Evolutionary conservation across 805 yeast genomes (phyloP).

Genomic region (Candida parachauliodes): DNA sequence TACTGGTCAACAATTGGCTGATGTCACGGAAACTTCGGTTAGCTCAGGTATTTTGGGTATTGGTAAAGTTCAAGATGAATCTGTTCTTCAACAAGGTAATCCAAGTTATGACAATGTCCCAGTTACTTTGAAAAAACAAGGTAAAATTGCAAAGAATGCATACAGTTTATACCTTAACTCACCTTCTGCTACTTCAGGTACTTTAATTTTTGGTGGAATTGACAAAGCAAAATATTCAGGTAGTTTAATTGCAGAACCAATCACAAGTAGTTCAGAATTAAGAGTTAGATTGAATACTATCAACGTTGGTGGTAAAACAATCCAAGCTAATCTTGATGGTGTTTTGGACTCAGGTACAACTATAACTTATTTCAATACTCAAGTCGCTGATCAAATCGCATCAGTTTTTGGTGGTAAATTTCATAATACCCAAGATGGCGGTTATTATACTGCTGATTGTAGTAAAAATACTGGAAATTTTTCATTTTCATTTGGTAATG

Average conservation of each 20-base stretch:
- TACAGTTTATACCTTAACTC: slow-evolving; percentile 35
- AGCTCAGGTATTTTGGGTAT: slow-evolving; percentile 70
- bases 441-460: slow-evolving; percentile 34
- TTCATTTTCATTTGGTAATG: slow-evolving; percentile 1
- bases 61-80: slow-evolving; percentile 68
- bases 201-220: slow-evolving; percentile 31
- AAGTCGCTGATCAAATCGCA: slow-evolving; percentile 19
- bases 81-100: slow-evolving; percentile 28
- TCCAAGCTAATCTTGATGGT: slow-evolving; percentile 19
- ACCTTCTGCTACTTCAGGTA: slow-evolving; percentile 18
- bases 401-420: not conserved
- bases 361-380: slow-evolving; percentile 39
- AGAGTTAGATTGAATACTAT: slow-evolving; percentile 45
- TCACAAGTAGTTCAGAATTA: slow-evolving; percentile 15
- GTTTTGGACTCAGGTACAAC: slow-evolving; percentile 36
- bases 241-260: slow-evolving; percentile 11
- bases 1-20: slow-evolving; percentile 17
- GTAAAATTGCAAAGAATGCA: slow-evolving; percentile 30
- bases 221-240: slow-evolving; percentile 27
- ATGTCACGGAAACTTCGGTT: slow-evolving; percentile 46
- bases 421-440: not conserved
- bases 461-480: not conserved
- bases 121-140: slow-evolving; percentile 25
- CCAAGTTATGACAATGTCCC: slow-evolving; percentile 31
- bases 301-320: slow-evolving; percentile 14